A percentile compares a stretch with the other conserved stretches of the same genome.
These are phyloP conservation scores for Mortierella sp. DNA, from an alignment of 371 early-diverging fungal species.

Conservation along the genomic window DNA sequence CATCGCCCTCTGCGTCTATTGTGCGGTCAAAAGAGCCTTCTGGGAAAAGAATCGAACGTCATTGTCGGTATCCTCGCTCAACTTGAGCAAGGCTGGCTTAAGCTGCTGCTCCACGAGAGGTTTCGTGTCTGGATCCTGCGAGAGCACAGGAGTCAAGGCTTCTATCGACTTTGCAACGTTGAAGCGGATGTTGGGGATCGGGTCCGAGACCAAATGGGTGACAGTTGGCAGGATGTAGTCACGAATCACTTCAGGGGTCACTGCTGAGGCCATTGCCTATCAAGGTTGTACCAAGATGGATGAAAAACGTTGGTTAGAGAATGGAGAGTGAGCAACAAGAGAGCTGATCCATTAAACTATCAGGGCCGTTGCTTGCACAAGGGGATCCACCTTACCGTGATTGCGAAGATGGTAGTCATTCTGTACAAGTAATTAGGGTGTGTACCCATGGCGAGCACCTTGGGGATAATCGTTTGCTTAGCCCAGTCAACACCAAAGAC, in stretches of 20 bases:
- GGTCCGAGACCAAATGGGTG: conserved; percentile 85
- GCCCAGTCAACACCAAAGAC: conserved; percentile 99
- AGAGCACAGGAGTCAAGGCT: conserved; percentile 83
- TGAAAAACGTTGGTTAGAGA: not conserved
- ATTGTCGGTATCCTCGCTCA: conserved; percentile 88
- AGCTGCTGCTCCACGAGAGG: conserved; percentile 72
- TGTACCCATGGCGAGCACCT: conserved; percentile 89
- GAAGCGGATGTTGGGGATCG: conserved; percentile 99
- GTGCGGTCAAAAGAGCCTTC: conserved; percentile 69
- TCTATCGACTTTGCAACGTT: conserved; percentile 97
- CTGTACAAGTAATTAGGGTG: conserved; percentile 95
- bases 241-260: conserved; percentile 87
- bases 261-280: conserved; percentile 89
- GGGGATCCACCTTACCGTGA: conserved; percentile 74
- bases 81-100: conserved; percentile 84
- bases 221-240: conserved; percentile 92
- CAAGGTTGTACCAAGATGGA: not conserved
- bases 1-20: conserved; percentile 13
- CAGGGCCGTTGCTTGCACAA: too few species aligned
- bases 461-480: conserved; percentile 90
- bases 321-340: not conserved
- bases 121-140: conserved; percentile 68
- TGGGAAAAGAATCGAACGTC: conserved; percentile 95
- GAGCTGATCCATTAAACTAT: not conserved
- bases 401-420: conserved; percentile 96